Conservation (phyloP, 306 rosid species). For the Bauhinia variegata region DNA sequence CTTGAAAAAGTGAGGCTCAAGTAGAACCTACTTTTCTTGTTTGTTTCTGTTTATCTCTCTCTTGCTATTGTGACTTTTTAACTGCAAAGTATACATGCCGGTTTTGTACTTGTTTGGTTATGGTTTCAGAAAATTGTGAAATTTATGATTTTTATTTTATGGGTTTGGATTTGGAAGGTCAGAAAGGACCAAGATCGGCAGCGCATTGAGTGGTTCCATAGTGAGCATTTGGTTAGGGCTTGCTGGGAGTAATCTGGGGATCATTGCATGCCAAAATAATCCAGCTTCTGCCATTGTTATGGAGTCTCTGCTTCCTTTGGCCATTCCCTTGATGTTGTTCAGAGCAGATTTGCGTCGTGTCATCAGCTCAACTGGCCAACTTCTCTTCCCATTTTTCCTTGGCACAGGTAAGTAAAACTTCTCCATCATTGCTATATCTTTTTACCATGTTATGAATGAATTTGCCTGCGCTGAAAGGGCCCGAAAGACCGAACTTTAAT, state of each 20-base stretch:
- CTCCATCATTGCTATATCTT: too few species aligned
- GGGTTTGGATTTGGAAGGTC: constrained; percentile 38
- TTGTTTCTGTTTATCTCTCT: too few species aligned
- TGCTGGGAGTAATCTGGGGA: constrained; percentile 51
- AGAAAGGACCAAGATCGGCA: constrained; percentile 60
- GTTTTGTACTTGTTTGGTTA: not conserved
- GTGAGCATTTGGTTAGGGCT: constrained; percentile 61
- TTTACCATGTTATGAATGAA: too few species aligned
- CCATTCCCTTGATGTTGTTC: constrained; percentile 51
- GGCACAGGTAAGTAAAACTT: constrained; percentile 46
- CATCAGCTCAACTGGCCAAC: constrained; percentile 45
- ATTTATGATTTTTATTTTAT: not conserved
- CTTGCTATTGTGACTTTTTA: too few species aligned
- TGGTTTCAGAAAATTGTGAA: too few species aligned
- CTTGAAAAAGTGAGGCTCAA: too few species aligned
- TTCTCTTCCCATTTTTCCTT: constrained; percentile 49
- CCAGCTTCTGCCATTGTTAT: constrained; percentile 47
- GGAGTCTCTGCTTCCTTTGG: constrained; percentile 52
- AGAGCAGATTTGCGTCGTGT: constrained; percentile 50
- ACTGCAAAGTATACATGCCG: too few species aligned
- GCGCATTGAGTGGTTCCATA: constrained; percentile 56
- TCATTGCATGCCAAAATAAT: constrained; percentile 47
- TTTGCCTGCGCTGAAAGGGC: too few species aligned
- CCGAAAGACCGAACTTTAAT: too few species aligned
- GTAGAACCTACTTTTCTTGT: too few species aligned